phyloP scores from a whole-genome alignment of 129 eudicot genomes.

The Flaveria sonorensis region DNA sequence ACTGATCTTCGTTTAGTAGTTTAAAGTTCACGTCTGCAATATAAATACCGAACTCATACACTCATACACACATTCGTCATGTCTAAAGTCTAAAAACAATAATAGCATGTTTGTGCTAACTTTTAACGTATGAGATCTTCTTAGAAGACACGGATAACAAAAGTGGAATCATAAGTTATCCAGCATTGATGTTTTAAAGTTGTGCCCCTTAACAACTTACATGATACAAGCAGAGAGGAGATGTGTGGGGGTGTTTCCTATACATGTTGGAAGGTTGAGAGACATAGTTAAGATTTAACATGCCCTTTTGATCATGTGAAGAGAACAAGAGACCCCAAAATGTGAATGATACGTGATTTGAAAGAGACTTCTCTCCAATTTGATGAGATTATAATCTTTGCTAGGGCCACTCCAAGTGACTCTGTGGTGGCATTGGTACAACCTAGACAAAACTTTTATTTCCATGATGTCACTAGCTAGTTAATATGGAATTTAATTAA shows the following conservation, averaged over 20 bases:
- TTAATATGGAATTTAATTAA: too few relatives aligned
- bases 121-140: not conserved
- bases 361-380: constrained; percentile 45
- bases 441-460: not conserved
- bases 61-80: not conserved
- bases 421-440: constrained; percentile 9
- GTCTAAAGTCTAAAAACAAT: not conserved
- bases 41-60: not conserved
- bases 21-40: not conserved
- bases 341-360: constrained; percentile 38
- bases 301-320: constrained; percentile 27
- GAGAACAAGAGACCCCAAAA: constrained; percentile 36
- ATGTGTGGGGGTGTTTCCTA: constrained; percentile 30
- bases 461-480: not conserved
- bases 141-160: not conserved
- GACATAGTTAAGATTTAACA: constrained; percentile 37
- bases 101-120: constrained; percentile 10
- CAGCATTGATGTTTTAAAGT: constrained; percentile 18
- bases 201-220: constrained; percentile 32
- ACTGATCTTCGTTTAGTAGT: not conserved
- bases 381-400: constrained; percentile 44
- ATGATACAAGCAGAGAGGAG: constrained; percentile 31
- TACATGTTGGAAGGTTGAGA: constrained; percentile 45
- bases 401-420: constrained; percentile 39
- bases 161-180: constrained; percentile 19